phyloP scores from a whole-genome alignment of 2,329 filamentous ascomycete species.

The Hypoxylon sp. region DNA sequence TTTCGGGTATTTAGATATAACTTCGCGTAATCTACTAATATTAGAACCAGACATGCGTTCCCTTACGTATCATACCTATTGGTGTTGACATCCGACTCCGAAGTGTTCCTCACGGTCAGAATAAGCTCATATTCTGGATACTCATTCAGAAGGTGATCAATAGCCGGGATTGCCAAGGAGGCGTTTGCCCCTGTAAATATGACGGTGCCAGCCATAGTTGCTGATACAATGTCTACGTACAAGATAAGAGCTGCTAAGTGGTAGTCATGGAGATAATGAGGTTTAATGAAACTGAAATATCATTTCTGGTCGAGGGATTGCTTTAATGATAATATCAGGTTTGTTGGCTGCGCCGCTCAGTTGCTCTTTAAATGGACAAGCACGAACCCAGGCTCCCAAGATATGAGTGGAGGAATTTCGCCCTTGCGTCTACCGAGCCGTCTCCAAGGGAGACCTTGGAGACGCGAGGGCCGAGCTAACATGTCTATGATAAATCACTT shows the following conservation, averaged over 20 bases:
- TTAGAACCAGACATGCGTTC: not conserved
- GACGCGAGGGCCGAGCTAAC: not conserved
- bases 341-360: not conserved
- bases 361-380: not conserved
- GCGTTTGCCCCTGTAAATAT: conserved; percentile 59
- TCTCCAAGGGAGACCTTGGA: not conserved
- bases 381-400: not conserved
- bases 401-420: not conserved
- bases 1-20: conserved; percentile 54
- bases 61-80: conserved; percentile 14
- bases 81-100: conserved; percentile 50
- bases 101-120: conserved; percentile 54
- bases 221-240: not conserved
- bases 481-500: not conserved
- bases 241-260: not conserved
- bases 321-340: too few relatives aligned
- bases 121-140: conserved; percentile 48
- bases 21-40: conserved; percentile 42
- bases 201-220: conserved; percentile 53
- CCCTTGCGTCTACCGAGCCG: not conserved
- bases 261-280: not conserved
- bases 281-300: not conserved
- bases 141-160: conserved; percentile 41
- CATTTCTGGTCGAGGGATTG: not conserved
- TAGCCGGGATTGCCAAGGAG: conserved; percentile 49